A percentile compares a stretch with the other conserved stretches of the same genome.
These are phyloP conservation scores for Zymoseptoria ardabiliae DNA, from an alignment of 2,329 filamentous ascomycete species.

Conservation along the genomic window DNA sequence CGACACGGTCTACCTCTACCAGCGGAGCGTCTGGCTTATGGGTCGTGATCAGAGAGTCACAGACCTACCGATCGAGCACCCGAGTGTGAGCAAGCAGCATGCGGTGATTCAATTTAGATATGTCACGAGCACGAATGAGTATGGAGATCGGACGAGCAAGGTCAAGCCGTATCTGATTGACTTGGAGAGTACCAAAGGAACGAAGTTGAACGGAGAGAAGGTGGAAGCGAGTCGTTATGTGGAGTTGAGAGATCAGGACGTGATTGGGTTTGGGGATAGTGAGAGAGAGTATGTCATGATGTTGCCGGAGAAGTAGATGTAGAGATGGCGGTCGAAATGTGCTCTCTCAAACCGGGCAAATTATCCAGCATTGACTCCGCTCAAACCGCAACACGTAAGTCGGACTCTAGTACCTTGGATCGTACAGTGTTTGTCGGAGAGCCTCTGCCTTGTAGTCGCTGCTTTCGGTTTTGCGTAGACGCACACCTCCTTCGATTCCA, in stretches of 20 bases:
- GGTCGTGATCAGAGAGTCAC: conserved; percentile 74
- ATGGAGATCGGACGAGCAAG: conserved; percentile 69
- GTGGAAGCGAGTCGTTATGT: conserved; percentile 72
- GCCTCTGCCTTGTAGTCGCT: no score
- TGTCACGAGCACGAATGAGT: conserved; percentile 76
- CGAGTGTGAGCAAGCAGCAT: conserved; percentile 91
- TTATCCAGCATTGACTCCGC: no score
- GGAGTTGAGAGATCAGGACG: conserved; percentile 80
- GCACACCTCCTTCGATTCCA: no score
- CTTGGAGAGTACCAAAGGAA: conserved; percentile 88
- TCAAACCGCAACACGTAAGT: no score
- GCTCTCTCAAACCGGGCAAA: no score
- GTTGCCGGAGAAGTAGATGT: conserved; percentile 45
- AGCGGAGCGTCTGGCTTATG: conserved; percentile 82
- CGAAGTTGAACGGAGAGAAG: conserved; percentile 66
- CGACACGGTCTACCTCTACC: conserved; percentile 69
- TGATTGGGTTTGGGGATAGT: conserved; percentile 80
- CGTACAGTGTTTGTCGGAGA: no score
- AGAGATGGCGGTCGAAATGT: not conserved
- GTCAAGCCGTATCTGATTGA: conserved; percentile 80
- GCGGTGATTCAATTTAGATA: conserved; percentile 90
- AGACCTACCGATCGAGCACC: conserved; percentile 79
- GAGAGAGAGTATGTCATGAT: conserved; percentile 94
- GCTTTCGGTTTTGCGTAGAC: no score
- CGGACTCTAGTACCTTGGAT: no score